Conservation (phyloP, 345 rosid genomes). For the Boechera divaricarpa region DNA sequence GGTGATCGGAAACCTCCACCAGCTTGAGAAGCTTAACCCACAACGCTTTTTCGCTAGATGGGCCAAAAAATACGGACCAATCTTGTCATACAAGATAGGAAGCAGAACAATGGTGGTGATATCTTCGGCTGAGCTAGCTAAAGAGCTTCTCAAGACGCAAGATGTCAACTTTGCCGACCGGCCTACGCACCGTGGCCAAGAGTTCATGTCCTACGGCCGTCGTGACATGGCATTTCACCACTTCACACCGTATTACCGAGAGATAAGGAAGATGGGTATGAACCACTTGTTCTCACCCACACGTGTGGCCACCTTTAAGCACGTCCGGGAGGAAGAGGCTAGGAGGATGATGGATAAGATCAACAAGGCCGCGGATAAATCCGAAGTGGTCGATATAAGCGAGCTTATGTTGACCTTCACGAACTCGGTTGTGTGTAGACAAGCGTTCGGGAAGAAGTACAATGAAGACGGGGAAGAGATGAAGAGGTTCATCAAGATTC, state of each 20-base stretch:
- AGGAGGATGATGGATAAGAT: no score
- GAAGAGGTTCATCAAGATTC: slow-evolving; percentile 45
- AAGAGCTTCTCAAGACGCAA: slow-evolving; percentile 50
- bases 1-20: slow-evolving; percentile 60
- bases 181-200: slow-evolving; percentile 44
- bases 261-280: slow-evolving; percentile 46
- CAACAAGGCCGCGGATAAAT: no score
- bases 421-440: no score
- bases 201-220: slow-evolving; percentile 41
- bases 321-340: no score
- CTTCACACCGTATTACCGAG: slow-evolving; percentile 45
- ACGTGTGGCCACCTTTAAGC: no score
- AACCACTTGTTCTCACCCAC: slow-evolving; percentile 43
- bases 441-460: slow-evolving; percentile 50
- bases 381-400: no score
- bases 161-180: slow-evolving; percentile 43
- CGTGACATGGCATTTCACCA: slow-evolving; percentile 44
- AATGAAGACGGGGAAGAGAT: slow-evolving; percentile 46
- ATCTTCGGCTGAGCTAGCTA: slow-evolving; percentile 52
- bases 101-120: slow-evolving; percentile 39
- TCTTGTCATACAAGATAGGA: slow-evolving; percentile 54
- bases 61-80: slow-evolving; percentile 54
- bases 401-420: no score
- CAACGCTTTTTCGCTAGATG: slow-evolving; percentile 45
- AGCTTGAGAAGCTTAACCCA: slow-evolving; percentile 40